Conservation (phyloP, 176 grass and related monocot genomes). For the Oryza coarctata region DNA sequence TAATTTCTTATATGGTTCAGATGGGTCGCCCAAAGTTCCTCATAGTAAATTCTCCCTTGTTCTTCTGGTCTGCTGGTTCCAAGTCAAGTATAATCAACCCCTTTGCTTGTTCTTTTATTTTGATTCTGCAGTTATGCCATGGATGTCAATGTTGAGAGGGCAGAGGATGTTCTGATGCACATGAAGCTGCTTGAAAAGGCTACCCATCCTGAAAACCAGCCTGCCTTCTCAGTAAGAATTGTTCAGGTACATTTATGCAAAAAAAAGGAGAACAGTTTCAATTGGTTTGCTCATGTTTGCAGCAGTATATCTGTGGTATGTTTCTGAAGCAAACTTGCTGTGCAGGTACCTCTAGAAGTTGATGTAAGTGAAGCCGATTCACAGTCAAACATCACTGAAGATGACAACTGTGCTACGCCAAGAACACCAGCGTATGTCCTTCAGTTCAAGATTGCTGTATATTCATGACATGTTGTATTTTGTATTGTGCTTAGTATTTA, state of each 20-base stretch:
- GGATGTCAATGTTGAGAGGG: slow-evolving; percentile 44
- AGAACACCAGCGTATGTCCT: slow-evolving; percentile 18
- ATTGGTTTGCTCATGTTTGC: neutral
- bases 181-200: slow-evolving; percentile 34
- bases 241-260: slow-evolving; percentile 3
- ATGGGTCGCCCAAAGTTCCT: too few relatives aligned
- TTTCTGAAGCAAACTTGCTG: neutral
- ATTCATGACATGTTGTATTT: neutral
- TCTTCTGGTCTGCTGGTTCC: neutral
- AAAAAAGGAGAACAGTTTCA: neutral
- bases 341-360: slow-evolving; percentile 31
- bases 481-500: neutral
- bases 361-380: slow-evolving; percentile 23
- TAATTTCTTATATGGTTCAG: neutral
- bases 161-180: slow-evolving; percentile 39
- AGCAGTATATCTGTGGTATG: neutral
- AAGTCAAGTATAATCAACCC: neutral
- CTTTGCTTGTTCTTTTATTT: neutral
- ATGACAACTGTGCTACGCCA: slow-evolving; percentile 3
- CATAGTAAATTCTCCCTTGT: neutral
- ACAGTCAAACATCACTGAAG: slow-evolving; percentile 1
- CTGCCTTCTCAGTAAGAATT: slow-evolving; percentile 20
- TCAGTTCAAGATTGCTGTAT: neutral
- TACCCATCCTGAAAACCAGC: neutral
- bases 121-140: slow-evolving; percentile 22